These are phyloP conservation scores for Peterozyma toletana DNA, from an alignment of 805 yeast genomes.

Conservation along the genomic window DNA sequence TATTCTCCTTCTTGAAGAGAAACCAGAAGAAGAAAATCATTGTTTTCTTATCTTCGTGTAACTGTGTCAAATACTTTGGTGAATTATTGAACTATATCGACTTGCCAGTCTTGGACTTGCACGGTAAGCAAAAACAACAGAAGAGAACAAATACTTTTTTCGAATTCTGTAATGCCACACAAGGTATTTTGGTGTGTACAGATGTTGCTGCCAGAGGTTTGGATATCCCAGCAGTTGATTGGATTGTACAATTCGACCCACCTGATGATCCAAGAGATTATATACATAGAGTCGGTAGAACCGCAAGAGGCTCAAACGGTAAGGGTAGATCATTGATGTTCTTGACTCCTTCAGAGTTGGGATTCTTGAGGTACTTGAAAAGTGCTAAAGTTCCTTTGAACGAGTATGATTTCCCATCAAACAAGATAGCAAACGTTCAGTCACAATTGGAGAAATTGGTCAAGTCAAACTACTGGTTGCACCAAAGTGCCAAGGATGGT, in stretches of 20 bases:
- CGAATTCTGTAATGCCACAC: conserved; percentile 95
- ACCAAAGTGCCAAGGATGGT: conserved; percentile 95
- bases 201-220: conserved; percentile 99
- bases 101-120: conserved; percentile 91
- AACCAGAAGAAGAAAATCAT: conserved; percentile 87
- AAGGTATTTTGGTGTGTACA: conserved; percentile 89
- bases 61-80: conserved; percentile 92
- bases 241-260: conserved; percentile 99
- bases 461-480: conserved; percentile 87
- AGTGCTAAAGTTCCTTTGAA: conserved; percentile 97
- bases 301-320: conserved; percentile 89
- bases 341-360: conserved; percentile 87
- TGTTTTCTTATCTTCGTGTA: conserved; percentile 94
- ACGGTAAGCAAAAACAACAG: conserved; percentile 98
- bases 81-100: conserved; percentile 94
- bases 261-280: conserved; percentile 99
- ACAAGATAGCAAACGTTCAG: conserved; percentile 94
- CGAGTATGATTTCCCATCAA: conserved; percentile 93
- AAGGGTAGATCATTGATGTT: conserved; percentile 95
- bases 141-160: conserved; percentile 97
- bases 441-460: conserved; percentile 87
- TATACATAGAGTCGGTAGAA: conserved; percentile 98
- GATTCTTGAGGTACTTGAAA: conserved; percentile 88
- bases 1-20: conserved; percentile 90
- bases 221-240: conserved; percentile 97